Conservation (phyloP, 2,329 filamentous ascomycete genomes). For the Clathrospora elynae region DNA sequence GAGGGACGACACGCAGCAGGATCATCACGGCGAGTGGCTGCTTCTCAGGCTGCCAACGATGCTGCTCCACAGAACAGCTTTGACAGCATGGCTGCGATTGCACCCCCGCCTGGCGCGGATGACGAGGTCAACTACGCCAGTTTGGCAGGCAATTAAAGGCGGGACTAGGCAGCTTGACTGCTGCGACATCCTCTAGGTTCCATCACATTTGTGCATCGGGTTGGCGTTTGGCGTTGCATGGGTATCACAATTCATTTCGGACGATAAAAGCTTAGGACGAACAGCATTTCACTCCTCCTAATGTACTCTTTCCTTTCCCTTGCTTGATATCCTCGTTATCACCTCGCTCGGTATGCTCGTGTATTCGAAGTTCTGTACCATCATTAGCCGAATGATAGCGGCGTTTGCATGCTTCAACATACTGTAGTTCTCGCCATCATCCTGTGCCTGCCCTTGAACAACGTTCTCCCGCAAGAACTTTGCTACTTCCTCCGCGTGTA, state of each 20-base stretch:
- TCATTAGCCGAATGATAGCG: constrained; percentile 17
- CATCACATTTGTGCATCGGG: constrained; percentile 23
- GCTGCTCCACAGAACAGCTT: constrained; percentile 50
- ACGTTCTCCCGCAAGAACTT: constrained; percentile 80
- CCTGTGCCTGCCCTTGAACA: constrained; percentile 73
- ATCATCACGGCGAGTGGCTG: constrained; percentile 34
- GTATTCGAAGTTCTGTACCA: constrained; percentile 76
- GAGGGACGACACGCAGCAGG: constrained; percentile 64
- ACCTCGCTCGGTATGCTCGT: constrained; percentile 86
- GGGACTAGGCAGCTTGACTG: neutral
- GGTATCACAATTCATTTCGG: constrained; percentile 40
- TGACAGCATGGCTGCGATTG: constrained; percentile 59
- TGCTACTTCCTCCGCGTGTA: constrained; percentile 82
- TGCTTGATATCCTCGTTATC: constrained; percentile 90
- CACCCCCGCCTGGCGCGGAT: constrained; percentile 77
- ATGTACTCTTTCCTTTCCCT: constrained; percentile 51
- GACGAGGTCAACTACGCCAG: constrained; percentile 86
- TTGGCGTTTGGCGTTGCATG: constrained; percentile 31
- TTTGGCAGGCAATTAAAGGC: constrained; percentile 74
- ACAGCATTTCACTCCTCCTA: constrained; percentile 48
- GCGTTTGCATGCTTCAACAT: constrained; percentile 42
- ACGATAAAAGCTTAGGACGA: constrained; percentile 42
- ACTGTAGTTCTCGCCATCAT: constrained; percentile 64
- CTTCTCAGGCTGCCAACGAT: constrained; percentile 49
- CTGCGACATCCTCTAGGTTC: neutral